These are phyloP conservation scores for Linderniella brevidens DNA, from an alignment of 257 asterid species.

Conservation along the genomic window DNA sequence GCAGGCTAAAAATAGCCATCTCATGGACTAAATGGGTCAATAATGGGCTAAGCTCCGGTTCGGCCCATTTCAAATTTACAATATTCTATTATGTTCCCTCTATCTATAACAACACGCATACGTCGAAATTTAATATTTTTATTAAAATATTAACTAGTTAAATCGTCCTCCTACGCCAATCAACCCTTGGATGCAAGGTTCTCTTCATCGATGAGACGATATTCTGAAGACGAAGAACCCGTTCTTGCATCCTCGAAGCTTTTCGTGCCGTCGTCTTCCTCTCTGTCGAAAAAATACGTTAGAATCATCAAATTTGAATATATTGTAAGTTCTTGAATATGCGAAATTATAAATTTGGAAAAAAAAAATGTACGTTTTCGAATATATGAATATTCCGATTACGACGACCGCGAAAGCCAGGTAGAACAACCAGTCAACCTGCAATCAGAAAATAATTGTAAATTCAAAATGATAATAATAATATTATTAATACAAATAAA, in stretches of 20 bases:
- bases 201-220: conserved; percentile 29
- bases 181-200: neutral
- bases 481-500: neutral
- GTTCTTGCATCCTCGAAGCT: too few species aligned
- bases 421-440: conserved; percentile 68
- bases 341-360: neutral
- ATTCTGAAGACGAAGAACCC: conserved; percentile 13
- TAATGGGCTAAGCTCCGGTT: too few species aligned
- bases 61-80: too few species aligned
- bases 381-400: conserved; percentile 40
- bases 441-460: conserved; percentile 11
- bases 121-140: too few species aligned
- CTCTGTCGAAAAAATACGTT: conserved; percentile 17
- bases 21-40: too few species aligned
- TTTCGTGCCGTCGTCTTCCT: conserved; percentile 9
- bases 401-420: conserved; percentile 40
- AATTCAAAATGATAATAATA: neutral
- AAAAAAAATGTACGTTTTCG: conserved; percentile 24
- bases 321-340: neutral
- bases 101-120: too few species aligned
- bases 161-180: too few species aligned
- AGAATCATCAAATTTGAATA: neutral
- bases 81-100: too few species aligned
- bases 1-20: too few species aligned
- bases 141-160: too few species aligned